phyloP scores from a whole-genome alignment of 169 alveolate species.

The Cryptosporidium viatorum region DNA sequence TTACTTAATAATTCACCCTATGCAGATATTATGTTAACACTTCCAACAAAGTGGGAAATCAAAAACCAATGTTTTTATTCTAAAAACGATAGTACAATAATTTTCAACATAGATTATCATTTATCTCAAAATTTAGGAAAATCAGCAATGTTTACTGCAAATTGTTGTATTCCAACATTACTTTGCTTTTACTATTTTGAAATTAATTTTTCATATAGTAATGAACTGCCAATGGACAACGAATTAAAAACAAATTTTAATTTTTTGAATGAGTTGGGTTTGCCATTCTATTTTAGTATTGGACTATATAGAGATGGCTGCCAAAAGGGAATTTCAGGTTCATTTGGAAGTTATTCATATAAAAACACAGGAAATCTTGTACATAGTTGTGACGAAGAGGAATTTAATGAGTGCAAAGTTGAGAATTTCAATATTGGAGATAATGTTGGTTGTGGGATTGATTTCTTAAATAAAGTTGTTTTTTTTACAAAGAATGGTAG shows the following conservation, averaged over 20 bases:
- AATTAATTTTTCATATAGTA: neutral
- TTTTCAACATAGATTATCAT: neutral
- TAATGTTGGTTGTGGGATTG: slow-evolving; percentile 76
- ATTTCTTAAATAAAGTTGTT: slow-evolving; percentile 32
- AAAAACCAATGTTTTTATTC: neutral
- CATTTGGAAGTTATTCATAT: slow-evolving; percentile 77
- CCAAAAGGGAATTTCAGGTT: slow-evolving; percentile 52
- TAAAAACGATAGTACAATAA: neutral
- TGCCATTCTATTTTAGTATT: neutral
- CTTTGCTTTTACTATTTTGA: slow-evolving; percentile 36
- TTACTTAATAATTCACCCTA: slow-evolving; percentile 10
- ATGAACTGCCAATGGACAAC: neutral
- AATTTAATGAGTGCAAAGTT: neutral
- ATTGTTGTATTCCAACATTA: slow-evolving; percentile 28
- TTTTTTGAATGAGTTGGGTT: neutral
- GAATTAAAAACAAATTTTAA: no score
- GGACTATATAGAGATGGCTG: slow-evolving; percentile 78
- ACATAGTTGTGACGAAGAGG: slow-evolving; percentile 4
- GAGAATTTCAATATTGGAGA: slow-evolving; percentile 75
- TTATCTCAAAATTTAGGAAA: neutral
- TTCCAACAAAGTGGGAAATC: slow-evolving; percentile 27
- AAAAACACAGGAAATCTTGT: slow-evolving; percentile 70
- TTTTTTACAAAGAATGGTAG: slow-evolving; percentile 78
- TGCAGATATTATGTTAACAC: neutral
- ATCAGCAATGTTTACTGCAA: neutral